Evolutionary conservation across 2,329 filamentous ascomycete genomes (phyloP).

Genomic region (Aureobasidium uvarum): DNA sequence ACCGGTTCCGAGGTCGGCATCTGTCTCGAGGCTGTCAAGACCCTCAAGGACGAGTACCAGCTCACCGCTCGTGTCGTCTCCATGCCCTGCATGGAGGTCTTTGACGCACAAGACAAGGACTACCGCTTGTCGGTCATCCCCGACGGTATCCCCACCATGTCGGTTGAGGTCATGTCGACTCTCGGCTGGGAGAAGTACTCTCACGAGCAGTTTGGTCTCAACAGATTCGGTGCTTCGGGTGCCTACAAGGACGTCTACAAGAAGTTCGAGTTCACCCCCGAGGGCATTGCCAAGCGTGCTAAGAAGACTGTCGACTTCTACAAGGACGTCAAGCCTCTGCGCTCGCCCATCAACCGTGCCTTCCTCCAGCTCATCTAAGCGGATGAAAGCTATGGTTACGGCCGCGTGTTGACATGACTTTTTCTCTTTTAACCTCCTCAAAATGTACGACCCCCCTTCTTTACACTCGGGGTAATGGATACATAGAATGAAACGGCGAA

Average conservation of each 20-base stretch:
- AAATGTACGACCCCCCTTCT: conserved; percentile 11
- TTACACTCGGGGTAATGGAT: conserved; percentile 10
- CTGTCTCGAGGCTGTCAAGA: conserved; percentile 88
- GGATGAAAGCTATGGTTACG: conserved; percentile 18
- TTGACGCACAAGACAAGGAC: conserved; percentile 89
- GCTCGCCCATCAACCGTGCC: conserved; percentile 93
- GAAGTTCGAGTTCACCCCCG: conserved; percentile 99
- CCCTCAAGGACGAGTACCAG: conserved; percentile 82
- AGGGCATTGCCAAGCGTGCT: conserved; percentile 94
- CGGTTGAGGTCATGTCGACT: conserved; percentile 94
- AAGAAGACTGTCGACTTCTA: conserved; percentile 92
- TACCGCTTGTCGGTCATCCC: conserved; percentile 92
- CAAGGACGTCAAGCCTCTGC: conserved; percentile 84
- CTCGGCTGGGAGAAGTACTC: conserved; percentile 99
- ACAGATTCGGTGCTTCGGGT: conserved; percentile 96
- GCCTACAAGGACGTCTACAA: conserved; percentile 98
- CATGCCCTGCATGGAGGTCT: conserved; percentile 95
- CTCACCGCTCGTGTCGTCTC: conserved; percentile 90
- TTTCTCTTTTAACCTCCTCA: conserved; percentile 1
- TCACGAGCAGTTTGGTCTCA: conserved; percentile 98
- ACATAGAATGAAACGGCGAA: conserved; percentile 26
- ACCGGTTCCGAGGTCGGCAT: conserved; percentile 96
- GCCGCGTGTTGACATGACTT: conserved; percentile 22
- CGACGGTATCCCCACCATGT: conserved; percentile 88
- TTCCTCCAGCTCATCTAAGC: conserved; percentile 93